Conservation (phyloP, 2,329 filamentous ascomycete genomes). For the Talaromyces verruculosus region DNA sequence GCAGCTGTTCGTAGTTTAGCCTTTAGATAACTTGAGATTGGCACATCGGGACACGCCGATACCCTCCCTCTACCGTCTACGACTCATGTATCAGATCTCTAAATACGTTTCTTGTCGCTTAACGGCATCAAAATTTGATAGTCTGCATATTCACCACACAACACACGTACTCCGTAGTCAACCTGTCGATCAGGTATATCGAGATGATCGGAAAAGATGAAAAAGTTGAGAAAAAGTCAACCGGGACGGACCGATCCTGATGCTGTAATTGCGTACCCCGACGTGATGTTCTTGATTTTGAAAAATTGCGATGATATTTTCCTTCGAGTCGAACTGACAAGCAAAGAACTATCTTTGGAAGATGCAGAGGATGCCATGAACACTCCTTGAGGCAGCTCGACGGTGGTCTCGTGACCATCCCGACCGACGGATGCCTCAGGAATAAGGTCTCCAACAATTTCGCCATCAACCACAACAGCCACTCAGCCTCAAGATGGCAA, state of each 20-base stretch:
- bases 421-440: not conserved
- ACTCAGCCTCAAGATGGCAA: not conserved
- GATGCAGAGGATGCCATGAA: not conserved
- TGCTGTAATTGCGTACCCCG: not conserved
- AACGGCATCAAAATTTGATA: not conserved
- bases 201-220: not conserved
- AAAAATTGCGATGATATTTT: not conserved
- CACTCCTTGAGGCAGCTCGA: not conserved
- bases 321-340: not conserved
- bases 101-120: not conserved
- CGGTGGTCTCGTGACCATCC: not conserved
- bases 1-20: not conserved
- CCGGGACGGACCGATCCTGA: not conserved
- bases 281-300: not conserved
- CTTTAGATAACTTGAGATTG: not conserved
- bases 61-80: not conserved
- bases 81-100: not conserved
- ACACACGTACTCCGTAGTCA: not conserved
- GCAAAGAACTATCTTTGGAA: not conserved
- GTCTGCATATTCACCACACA: not conserved
- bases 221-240: not conserved
- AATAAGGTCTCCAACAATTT: not conserved
- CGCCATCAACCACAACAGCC: not conserved
- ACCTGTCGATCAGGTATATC: not conserved
- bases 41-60: conserved; percentile 2